Conservation (phyloP, 139 green algal genomes). For the Picochlorum sp. region DNA sequence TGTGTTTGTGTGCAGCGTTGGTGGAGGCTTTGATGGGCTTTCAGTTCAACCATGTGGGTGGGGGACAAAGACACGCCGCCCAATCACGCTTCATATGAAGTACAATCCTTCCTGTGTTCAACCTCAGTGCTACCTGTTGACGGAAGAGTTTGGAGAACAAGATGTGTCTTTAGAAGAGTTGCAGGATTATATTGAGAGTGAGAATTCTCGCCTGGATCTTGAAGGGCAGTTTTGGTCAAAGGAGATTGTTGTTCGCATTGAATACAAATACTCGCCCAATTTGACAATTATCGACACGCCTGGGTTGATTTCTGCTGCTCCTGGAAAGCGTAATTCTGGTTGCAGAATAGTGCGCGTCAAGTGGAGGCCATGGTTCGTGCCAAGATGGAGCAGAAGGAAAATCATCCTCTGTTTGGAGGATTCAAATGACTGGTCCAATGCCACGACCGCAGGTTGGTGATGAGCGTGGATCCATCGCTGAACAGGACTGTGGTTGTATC, state of each 20-base stretch:
- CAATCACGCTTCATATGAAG: conserved; percentile 96
- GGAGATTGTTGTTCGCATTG: conserved; percentile 90
- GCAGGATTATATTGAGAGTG: conserved; percentile 82
- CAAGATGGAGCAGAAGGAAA: conserved; percentile 87
- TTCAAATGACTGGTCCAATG: conserved; percentile 88
- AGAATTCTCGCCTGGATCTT: conserved; percentile 78
- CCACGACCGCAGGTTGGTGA: conserved; percentile 85
- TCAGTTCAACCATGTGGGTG: conserved; percentile 96
- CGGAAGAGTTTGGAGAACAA: conserved; percentile 71
- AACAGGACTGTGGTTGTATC: conserved; percentile 84
- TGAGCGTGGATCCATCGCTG: conserved; percentile 83
- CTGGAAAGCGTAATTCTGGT: conserved; percentile 63
- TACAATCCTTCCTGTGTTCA: conserved; percentile 76
- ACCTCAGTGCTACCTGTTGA: conserved; percentile 82
- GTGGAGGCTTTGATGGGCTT: conserved; percentile 96
- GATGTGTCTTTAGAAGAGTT: conserved; percentile 80
- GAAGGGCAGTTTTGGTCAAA: conserved; percentile 85
- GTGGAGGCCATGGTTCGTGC: conserved; percentile 79
- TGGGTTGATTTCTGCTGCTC: conserved; percentile 85
- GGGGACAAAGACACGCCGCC: conserved; percentile 89
- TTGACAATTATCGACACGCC: conserved; percentile 97
- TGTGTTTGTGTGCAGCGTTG: conserved; percentile 48
- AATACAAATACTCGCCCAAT: conserved; percentile 95
- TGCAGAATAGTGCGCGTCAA: conserved; percentile 56
- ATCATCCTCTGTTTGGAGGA: conserved; percentile 97